Conservation (phyloP, 768 basidiomycete genomes). For the Lyophyllum shimeji region DNA sequence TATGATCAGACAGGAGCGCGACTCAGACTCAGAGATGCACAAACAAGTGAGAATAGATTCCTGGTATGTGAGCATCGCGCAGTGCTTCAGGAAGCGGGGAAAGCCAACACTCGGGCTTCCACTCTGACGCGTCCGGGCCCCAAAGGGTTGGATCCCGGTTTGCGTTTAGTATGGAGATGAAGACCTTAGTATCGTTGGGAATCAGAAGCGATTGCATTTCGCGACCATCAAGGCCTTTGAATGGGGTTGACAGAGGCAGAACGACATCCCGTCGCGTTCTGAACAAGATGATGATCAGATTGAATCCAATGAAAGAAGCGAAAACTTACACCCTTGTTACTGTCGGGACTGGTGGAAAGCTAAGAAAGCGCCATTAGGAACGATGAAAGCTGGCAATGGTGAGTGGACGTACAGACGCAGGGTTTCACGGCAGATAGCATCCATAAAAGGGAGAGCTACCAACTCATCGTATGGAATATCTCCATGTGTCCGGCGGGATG, state of each 20-base stretch:
- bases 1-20: background rate
- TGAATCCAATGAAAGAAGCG: no score
- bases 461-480: constrained; percentile 27
- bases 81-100: constrained; percentile 26
- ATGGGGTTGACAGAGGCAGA: background rate
- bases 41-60: constrained; percentile 25
- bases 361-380: background rate
- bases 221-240: constrained; percentile 3
- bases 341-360: constrained; percentile 21
- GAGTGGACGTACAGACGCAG: constrained; percentile 26
- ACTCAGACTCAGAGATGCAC: background rate
- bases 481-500: constrained; percentile 1
- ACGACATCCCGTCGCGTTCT: background rate
- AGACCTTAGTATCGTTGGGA: background rate
- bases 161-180: constrained; percentile 1
- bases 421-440: constrained; percentile 35
- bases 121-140: constrained; percentile 40
- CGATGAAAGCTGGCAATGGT: background rate
- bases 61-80: constrained; percentile 20
- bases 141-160: constrained; percentile 30
- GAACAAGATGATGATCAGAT: background rate
- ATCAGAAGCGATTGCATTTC: constrained; percentile 1
- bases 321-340: constrained; percentile 15
- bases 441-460: constrained; percentile 28
- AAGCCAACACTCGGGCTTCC: constrained; percentile 43